A percentile compares a stretch with the other conserved stretches of the same genome.
phyloP scores from a whole-genome alignment of 768 basidiomycete species.

The Rhodocollybia butyracea region DNA sequence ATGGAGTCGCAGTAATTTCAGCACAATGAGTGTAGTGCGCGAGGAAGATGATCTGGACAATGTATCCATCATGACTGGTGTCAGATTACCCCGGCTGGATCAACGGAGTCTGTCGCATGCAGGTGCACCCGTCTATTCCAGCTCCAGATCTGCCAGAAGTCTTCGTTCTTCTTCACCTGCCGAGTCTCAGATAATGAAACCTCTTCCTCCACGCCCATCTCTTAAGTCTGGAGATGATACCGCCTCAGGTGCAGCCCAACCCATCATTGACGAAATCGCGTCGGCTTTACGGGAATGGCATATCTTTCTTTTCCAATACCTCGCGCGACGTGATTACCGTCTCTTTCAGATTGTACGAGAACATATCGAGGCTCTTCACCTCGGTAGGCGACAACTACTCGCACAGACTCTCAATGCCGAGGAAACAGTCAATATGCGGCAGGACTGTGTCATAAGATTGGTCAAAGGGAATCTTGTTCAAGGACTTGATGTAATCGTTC shows the following conservation, averaged over 20 bases:
- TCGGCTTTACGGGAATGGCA: constrained; percentile 97
- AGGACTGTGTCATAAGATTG: constrained; percentile 83
- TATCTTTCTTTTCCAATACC: constrained; percentile 85
- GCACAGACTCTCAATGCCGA: constrained; percentile 84
- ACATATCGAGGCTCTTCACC: constrained; percentile 88
- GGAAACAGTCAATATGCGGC: constrained; percentile 76
- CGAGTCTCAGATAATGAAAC: constrained; percentile 65
- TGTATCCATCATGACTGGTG: constrained; percentile 27
- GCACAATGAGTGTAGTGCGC: constrained; percentile 53
- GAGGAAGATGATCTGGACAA: constrained; percentile 51
- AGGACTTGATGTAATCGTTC: constrained; percentile 92
- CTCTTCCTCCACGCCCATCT: constrained; percentile 86
- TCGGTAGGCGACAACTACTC: constrained; percentile 87
- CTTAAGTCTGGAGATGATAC: constrained; percentile 96
- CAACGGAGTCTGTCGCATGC: constrained; percentile 72
- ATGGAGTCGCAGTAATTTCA: constrained; percentile 40
- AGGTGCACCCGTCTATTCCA: constrained; percentile 67
- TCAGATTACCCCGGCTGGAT: constrained; percentile 74
- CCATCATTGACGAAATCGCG: constrained; percentile 96
- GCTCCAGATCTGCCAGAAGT: constrained; percentile 34
- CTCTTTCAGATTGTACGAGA: constrained; percentile 84
- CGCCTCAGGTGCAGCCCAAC: constrained; percentile 73
- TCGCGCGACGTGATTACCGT: constrained; percentile 84
- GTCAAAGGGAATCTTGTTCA: constrained; percentile 91
- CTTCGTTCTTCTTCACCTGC: constrained; percentile 69